phyloP scores from a whole-genome alignment of 371 early-diverging fungal species.

The Cokeromyces recurvatus region DNA sequence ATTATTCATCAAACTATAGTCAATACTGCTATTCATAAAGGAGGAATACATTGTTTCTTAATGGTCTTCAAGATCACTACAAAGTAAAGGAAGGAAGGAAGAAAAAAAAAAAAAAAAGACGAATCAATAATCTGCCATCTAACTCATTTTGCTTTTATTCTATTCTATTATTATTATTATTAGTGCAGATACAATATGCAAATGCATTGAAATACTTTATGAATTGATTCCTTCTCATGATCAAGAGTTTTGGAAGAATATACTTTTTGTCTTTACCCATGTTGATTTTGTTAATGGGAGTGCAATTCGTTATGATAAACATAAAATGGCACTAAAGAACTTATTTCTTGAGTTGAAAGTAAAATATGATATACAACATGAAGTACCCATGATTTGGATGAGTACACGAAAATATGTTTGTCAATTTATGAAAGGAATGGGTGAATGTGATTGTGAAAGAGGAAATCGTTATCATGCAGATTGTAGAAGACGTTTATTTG shows the following conservation, averaged over 20 bases:
- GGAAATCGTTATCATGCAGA: constrained; percentile 35
- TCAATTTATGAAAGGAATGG: constrained; percentile 27
- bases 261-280: constrained; percentile 40
- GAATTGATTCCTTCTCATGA: too few species aligned
- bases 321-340: too few species aligned
- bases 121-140: too few species aligned
- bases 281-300: constrained; percentile 22
- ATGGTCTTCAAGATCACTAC: constrained; percentile 29
- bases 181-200: too few species aligned
- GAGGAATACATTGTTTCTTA: constrained; percentile 18
- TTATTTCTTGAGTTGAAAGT: constrained; percentile 17
- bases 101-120: too few species aligned
- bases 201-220: too few species aligned
- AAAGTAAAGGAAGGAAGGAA: too few species aligned
- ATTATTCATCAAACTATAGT: constrained; percentile 22
- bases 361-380: constrained; percentile 14
- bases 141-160: too few species aligned
- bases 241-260: constrained; percentile 43
- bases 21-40: constrained; percentile 9
- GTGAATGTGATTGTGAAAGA: constrained; percentile 38
- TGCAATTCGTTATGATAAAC: constrained; percentile 20
- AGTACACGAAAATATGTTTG: constrained; percentile 36
- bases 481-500: constrained; percentile 30
- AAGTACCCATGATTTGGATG: constrained; percentile 38
- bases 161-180: too few species aligned